Percentiles rank a stretch among this genome's conserved stretches.
These are phyloP conservation scores for Terfezia claveryi DNA, from an alignment of 495 filamentous ascomycete species.

Conservation along the genomic window DNA sequence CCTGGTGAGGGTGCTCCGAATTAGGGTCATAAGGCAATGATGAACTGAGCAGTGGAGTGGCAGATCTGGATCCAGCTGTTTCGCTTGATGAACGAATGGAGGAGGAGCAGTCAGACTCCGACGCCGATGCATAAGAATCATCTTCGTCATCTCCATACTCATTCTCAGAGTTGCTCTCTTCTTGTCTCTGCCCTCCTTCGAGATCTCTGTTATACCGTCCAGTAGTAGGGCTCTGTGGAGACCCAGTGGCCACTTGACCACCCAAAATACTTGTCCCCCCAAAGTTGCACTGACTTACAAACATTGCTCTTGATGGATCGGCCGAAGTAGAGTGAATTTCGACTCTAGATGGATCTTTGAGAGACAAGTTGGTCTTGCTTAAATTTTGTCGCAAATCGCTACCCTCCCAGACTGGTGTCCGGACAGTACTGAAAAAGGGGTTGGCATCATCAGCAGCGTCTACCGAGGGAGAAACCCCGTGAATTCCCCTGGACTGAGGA, in stretches of 20 bases:
- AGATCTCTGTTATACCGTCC: slow-evolving; percentile 9
- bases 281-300: not conserved
- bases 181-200: slow-evolving; percentile 2
- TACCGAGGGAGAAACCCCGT: too few relatives aligned
- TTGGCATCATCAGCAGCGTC: too few relatives aligned
- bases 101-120: slow-evolving; percentile 6
- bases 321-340: not conserved
- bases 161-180: slow-evolving; percentile 4
- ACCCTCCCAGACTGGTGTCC: not conserved
- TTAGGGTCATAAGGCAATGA: slow-evolving; percentile 17
- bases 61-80: slow-evolving; percentile 8
- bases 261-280: not conserved
- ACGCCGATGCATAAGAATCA: slow-evolving; percentile 1
- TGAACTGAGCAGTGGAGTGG: slow-evolving; percentile 15
- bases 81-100: slow-evolving; percentile 4
- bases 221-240: slow-evolving; percentile 5
- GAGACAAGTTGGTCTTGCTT: not conserved
- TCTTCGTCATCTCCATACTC: slow-evolving; percentile 18
- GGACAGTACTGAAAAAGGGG: too few relatives aligned
- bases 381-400: not conserved
- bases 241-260: not conserved
- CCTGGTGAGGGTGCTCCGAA: slow-evolving; percentile 15
- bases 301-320: not conserved
- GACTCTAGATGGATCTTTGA: not conserved
- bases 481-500: too few relatives aligned